Evolutionary conservation across 805 yeast species (phyloP), one percentile per base, ranked within the genome.

Genomic region (Wickerhamiella qilinensis): DNA sequence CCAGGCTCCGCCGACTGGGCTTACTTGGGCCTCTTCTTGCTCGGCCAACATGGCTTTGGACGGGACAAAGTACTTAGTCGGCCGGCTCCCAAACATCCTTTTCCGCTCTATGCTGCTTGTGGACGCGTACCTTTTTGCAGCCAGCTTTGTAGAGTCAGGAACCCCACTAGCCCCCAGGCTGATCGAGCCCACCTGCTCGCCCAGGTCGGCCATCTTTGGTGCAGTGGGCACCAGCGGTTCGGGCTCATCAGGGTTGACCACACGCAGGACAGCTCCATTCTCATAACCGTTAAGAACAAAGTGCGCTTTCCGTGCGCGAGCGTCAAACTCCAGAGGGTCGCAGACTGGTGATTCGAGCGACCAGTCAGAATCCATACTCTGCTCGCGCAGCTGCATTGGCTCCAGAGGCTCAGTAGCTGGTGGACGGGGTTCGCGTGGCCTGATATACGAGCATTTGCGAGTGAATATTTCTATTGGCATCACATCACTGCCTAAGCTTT

Each of bases 241-340:
- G 25, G 5, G 12, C 5, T 9, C n/a, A n/a, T 21, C 33, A 16
- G 12, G 34, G 14, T 39, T 39, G 3, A 39, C 38, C 3, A 39
- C 42, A n/a, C 29, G 25, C 11, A 39, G 37, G 16, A 12, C 12
- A 11, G 20, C 3, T 5, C 37, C 37, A 3, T 37, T 37, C 7
- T 16, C 20, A 18, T 39, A 39, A 5, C 42, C 42, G 20, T 39
- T 33, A 12, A 39, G 27, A 27, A 27, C 28, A 19, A 39, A 39
- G 31, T 15, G 31, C 25, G 6, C 25, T 22, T 22, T 22, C 11
- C 25, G 6, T 6, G 9, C 25, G 25, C 25, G 25, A 7, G 25
- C 25, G 25, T 22, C 9, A 6, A 11, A 22, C 25, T 22, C 25
- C 9, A 11, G 11, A 22, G 25, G 6, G 9, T 22, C 25, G 9